Percentiles rank a stretch among this genome's conserved stretches.
Evolutionary conservation across 2,329 filamentous ascomycete species (phyloP).

Genomic region (Aspergillus amoenus): DNA sequence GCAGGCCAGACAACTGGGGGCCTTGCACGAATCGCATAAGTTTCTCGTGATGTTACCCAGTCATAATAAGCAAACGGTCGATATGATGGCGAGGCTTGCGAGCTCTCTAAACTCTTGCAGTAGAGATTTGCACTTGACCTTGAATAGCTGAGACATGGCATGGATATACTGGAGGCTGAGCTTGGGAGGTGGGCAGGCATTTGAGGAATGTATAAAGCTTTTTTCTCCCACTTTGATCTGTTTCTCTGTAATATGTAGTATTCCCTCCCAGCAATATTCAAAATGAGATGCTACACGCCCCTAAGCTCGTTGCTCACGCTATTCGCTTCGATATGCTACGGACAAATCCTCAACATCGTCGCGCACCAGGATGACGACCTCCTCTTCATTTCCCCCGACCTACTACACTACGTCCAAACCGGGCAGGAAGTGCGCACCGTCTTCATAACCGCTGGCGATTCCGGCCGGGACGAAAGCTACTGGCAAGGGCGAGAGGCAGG

Average conservation of each 20-base stretch:
- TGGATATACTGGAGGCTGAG: neutral
- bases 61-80: neutral
- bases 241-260: neutral
- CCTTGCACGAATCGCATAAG: neutral
- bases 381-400: constrained; percentile 18
- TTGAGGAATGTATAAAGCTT: neutral
- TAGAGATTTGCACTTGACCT: neutral
- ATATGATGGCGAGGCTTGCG: neutral
- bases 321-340: neutral
- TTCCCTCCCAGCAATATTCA: neutral
- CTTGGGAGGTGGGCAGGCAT: neutral
- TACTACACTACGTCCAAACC: constrained; percentile 14
- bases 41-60: neutral
- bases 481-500: constrained; percentile 16
- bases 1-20: no score
- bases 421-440: constrained; percentile 16
- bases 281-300: neutral
- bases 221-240: neutral
- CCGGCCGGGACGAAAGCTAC: constrained; percentile 13
- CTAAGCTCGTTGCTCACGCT: neutral
- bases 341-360: constrained; percentile 19
- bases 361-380: constrained; percentile 22
- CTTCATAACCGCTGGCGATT: constrained; percentile 22
- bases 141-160: neutral
- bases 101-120: neutral